These are phyloP conservation scores for Mychonastes homosphaera DNA, from an alignment of 139 green algal species.

Conservation along the genomic window DNA sequence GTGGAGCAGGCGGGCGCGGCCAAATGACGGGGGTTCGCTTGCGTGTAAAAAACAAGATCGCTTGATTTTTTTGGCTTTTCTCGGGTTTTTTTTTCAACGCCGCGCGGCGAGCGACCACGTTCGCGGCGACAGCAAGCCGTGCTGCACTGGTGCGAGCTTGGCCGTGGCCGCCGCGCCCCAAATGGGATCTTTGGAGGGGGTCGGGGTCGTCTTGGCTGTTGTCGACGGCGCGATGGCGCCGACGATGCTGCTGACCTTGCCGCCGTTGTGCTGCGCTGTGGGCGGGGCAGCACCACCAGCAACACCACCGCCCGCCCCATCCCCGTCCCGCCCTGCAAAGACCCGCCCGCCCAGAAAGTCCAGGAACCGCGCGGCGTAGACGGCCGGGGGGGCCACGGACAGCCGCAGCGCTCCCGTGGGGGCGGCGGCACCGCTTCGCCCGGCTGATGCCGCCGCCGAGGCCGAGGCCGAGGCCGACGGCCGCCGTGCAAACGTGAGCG, in stretches of 20 bases:
- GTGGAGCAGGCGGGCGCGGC: constrained; percentile 21
- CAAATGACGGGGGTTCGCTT: not conserved
- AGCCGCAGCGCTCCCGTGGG: no score
- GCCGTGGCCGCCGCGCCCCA: no score
- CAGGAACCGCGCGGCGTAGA: constrained; percentile 67
- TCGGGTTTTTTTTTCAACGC: not conserved
- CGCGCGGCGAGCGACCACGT: no score
- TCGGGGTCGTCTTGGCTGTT: no score
- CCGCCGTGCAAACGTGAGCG: no score
- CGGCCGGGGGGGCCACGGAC: constrained; percentile 34
- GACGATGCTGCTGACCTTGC: no score
- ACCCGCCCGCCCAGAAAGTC: constrained; percentile 41
- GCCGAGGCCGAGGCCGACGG: no score
- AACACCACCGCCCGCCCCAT: not conserved
- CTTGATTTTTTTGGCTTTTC: not conserved
- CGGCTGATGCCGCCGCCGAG: constrained; percentile 58
- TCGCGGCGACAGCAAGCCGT: not conserved
- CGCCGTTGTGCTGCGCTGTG: not conserved
- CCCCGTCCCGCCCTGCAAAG: not conserved
- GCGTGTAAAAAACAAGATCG: not conserved
- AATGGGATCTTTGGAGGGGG: no score
- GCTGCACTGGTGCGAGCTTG: no score
- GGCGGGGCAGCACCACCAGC: not conserved
- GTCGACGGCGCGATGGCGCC: no score
- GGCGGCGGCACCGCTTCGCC: no score